Base-by-base conservation (phyloP, 2,329 filamentous ascomycete species). In the Ambrosiella xylebori region DNA sequence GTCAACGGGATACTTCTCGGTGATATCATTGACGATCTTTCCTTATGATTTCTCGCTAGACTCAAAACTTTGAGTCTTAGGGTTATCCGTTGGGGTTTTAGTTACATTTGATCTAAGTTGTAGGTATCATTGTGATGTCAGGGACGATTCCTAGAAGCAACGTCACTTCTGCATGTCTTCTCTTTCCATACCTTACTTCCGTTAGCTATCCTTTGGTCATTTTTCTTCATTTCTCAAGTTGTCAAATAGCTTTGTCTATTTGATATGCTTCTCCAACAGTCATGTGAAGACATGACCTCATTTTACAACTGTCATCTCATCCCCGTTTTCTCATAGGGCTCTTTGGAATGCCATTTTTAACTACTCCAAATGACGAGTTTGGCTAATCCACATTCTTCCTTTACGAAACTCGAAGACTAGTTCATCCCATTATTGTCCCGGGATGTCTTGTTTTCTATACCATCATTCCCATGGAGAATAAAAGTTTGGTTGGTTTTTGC, bases 401-500 rank as follows among this genome's bases (percentile, higher is more conserved):
- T 27, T 27, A 27, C 4, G 27, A 27, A 27, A 27, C 27, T 27
- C 27, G 27, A 27, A 3, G 27, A 27, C 4, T 27, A 3, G 3
- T 27, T 27, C 4, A 1, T 52, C 5, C 9, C 13, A 17, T 27
- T 39, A 19, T 56, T 45, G 12, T 36, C 11, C 35, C 50, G 39
- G 41, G 15, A 5, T 19, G 17, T 37, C 17, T 45, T 37, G 12
- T 7, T 41, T 36, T 35, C 17, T 49, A n/a, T 39, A 13, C 15
- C 13, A 11, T 56, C 38, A 27, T 37, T 41, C 19, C n/a, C 27
- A 45, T 50, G 3, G 17, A 15, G 44, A 44, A 35, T 56, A 44
- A 44, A 40, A 56, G 56, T 51, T 57, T 39, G 13, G 36, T 11
- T 47, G 27, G 36, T 11, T 47, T 57, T 38, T 57, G 15, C 40